Evolutionary conservation across 805 yeast species (phyloP).

Genomic region (Starmerella stigmatis): DNA sequence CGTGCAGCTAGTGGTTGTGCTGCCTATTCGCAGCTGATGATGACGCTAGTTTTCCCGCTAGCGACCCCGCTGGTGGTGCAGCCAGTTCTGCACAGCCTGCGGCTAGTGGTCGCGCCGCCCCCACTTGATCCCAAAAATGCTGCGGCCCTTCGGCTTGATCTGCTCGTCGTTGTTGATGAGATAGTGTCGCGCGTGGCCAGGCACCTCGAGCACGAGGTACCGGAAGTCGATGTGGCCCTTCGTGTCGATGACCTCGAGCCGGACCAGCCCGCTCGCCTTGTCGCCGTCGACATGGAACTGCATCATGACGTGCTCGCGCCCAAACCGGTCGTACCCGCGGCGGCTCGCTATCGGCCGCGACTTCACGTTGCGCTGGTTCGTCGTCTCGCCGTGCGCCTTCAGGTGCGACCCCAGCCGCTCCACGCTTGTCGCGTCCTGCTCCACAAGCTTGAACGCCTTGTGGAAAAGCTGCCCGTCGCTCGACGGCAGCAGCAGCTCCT

Average conservation of each 20-base stretch:
- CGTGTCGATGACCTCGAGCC: conserved; percentile 55
- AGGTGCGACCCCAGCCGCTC: conserved; percentile 50
- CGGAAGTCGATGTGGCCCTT: conserved; percentile 52
- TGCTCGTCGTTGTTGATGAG: conserved; percentile 45
- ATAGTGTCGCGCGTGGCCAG: conserved; percentile 58
- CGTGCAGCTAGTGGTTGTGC: no score
- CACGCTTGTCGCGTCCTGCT: conserved; percentile 53
- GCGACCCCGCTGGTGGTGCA: no score
- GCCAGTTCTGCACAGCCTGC: no score
- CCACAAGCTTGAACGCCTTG: conserved; percentile 67
- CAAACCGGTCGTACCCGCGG: conserved; percentile 53
- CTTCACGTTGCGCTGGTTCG: conserved; percentile 67
- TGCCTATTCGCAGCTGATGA: background rate
- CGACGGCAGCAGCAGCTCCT: conserved; percentile 75
- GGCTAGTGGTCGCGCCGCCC: conserved; percentile 43
- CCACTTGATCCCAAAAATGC: conserved; percentile 66
- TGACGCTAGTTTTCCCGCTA: no score
- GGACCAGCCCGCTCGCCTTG: conserved; percentile 54
- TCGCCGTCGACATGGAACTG: conserved; percentile 76
- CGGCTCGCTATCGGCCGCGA: conserved; percentile 70
- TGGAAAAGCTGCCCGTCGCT: conserved; percentile 88
- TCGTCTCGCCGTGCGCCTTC: conserved; percentile 70
- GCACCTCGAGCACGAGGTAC: conserved; percentile 65
- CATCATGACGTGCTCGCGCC: conserved; percentile 73
- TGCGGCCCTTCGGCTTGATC: conserved; percentile 32